A percentile compares a stretch with the other conserved stretches of the same genome.
Evolutionary conservation across 1,139 yeast genomes (phyloP).

Genomic region (Magnusiomyces magnusii): DNA sequence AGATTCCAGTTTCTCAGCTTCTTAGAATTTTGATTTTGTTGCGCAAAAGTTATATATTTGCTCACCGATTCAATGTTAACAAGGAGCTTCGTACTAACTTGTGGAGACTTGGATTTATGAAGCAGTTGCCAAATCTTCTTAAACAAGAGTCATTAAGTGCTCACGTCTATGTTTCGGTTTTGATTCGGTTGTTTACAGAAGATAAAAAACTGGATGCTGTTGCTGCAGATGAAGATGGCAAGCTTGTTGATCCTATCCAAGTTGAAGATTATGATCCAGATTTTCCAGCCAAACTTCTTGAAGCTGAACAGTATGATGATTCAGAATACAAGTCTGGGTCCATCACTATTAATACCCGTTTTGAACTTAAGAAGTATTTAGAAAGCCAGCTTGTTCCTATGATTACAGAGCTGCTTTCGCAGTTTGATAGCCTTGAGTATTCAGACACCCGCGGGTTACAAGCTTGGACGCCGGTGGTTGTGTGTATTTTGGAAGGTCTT

Average conservation of each 20-base stretch:
- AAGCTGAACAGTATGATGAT: background rate
- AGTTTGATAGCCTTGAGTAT: conserved; percentile 63
- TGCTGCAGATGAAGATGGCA: conserved; percentile 14
- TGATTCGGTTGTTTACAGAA: conserved; percentile 76
- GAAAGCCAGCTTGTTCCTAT: conserved; percentile 44
- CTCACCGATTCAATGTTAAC: conserved; percentile 81
- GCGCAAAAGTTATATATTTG: conserved; percentile 67
- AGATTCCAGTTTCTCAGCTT: conserved; percentile 59
- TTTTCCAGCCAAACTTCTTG: background rate
- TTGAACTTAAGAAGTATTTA: conserved; percentile 13
- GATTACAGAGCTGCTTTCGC: conserved; percentile 59
- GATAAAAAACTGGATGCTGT: conserved; percentile 35
- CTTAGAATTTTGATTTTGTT: conserved; percentile 53
- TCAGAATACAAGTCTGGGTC: background rate
- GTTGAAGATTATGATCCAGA: conserved; percentile 3
- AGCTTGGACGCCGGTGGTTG: conserved; percentile 89
- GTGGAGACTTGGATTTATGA: conserved; percentile 90
- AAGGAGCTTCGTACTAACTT: conserved; percentile 76
- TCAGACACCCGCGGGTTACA: conserved; percentile 69
- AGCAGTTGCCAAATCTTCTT: conserved; percentile 80
- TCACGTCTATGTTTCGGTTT: conserved; percentile 73
- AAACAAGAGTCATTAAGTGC: conserved; percentile 90
- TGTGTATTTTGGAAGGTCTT: conserved; percentile 77
- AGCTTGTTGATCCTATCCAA: background rate
- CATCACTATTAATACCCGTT: conserved; percentile 5